Evolutionary conservation across 2,329 filamentous ascomycete species (phyloP).

Genomic region (Colletotrichum sidae): DNA sequence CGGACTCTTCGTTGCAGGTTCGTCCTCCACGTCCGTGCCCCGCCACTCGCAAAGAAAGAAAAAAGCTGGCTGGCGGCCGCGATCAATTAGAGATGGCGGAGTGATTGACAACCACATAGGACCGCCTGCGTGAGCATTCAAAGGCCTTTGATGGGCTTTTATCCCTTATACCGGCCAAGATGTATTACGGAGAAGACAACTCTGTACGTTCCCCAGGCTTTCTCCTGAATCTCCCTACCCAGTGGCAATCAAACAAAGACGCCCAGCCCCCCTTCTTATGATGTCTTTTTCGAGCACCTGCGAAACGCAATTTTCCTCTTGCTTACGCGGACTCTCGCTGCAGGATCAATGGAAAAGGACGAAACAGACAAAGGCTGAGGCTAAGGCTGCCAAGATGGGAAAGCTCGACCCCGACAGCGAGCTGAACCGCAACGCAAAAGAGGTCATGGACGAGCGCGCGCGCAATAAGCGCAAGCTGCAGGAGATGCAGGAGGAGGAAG

Average conservation of each 20-base stretch:
- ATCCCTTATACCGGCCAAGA: slow-evolving; percentile 88
- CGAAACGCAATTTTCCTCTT: slow-evolving; percentile 1
- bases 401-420: slow-evolving; percentile 93
- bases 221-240: not conserved
- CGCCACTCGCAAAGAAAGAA: slow-evolving; percentile 28
- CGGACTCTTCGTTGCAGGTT: slow-evolving; percentile 60
- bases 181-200: slow-evolving; percentile 89
- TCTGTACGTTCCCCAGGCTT: slow-evolving; percentile 69
- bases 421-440: slow-evolving; percentile 84
- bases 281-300: slow-evolving; percentile 12
- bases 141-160: slow-evolving; percentile 88
- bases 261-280: not conserved
- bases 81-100: slow-evolving; percentile 14
- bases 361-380: slow-evolving; percentile 94
- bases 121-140: slow-evolving; percentile 55
- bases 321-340: slow-evolving; percentile 26
- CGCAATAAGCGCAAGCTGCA: slow-evolving; percentile 84
- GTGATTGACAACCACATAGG: slow-evolving; percentile 34
- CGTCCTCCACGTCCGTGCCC: slow-evolving; percentile 44
- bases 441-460: slow-evolving; percentile 85
- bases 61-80: slow-evolving; percentile 16
- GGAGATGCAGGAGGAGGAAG: slow-evolving; percentile 65
- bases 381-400: slow-evolving; percentile 82
- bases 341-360: slow-evolving; percentile 95
- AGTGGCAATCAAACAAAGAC: slow-evolving; percentile 4